These are phyloP conservation scores for Sistotremastrum niveocremeum DNA, from an alignment of 768 basidiomycete genomes.

Conservation along the genomic window DNA sequence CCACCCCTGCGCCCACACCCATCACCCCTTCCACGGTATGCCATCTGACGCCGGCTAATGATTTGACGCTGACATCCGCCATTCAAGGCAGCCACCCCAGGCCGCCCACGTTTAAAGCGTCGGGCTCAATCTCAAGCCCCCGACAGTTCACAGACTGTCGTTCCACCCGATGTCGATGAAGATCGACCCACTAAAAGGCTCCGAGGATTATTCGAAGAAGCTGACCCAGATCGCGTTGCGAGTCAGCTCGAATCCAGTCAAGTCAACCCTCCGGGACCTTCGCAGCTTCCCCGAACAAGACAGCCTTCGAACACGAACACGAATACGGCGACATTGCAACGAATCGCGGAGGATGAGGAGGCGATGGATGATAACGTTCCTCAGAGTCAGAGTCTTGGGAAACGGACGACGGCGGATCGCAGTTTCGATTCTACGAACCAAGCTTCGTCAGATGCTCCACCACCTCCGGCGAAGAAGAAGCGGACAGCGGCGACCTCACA, in stretches of 20 bases:
- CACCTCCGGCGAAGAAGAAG: constrained; percentile 21
- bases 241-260: neutral
- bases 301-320: constrained; percentile 5
- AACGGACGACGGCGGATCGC: constrained; percentile 26
- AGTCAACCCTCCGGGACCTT: constrained; percentile 10
- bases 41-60: constrained; percentile 8
- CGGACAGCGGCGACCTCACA: constrained; percentile 29
- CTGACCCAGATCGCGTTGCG: constrained; percentile 29
- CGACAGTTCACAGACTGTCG: constrained; percentile 8
- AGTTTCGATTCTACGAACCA: constrained; percentile 28
- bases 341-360: too few species aligned
- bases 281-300: constrained; percentile 6
- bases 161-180: constrained; percentile 2
- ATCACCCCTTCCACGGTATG: constrained; percentile 26
- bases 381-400: constrained; percentile 19
- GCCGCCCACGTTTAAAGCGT: constrained; percentile 31
- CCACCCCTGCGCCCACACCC: constrained; percentile 17
- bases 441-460: constrained; percentile 12
- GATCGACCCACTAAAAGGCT: constrained; percentile 59
- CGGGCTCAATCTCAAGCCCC: constrained; percentile 25
- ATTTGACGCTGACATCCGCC: neutral
- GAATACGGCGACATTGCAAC: constrained; percentile 3
- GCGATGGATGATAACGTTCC: constrained; percentile 12
- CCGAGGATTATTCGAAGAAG: constrained; percentile 57
- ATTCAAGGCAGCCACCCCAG: neutral